Percentiles rank a stretch among this genome's conserved stretches.
These are phyloP conservation scores for Claviceps sp. DNA, from an alignment of 2,329 filamentous ascomycete species.

Conservation along the genomic window DNA sequence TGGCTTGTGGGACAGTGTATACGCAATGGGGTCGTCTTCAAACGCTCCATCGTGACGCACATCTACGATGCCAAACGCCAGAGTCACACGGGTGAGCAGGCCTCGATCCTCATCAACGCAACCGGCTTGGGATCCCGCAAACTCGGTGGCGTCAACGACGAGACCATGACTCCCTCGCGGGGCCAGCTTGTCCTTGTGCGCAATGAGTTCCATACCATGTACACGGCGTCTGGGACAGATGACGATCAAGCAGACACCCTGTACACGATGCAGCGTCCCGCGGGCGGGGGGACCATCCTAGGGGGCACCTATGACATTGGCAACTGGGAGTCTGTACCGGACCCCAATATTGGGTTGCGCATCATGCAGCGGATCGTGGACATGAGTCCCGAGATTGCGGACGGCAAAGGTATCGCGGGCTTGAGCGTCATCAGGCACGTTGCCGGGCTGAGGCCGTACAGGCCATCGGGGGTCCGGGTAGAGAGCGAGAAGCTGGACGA, in stretches of 20 bases:
- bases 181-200: conserved; percentile 77
- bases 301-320: conserved; percentile 75
- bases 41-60: conserved; percentile 52
- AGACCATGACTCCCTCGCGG: conserved; percentile 57
- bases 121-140: conserved; percentile 64
- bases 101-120: conserved; percentile 69
- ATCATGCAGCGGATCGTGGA: conserved; percentile 72
- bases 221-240: conserved; percentile 56
- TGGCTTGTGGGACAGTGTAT: conserved; percentile 75
- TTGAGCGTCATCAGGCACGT: conserved; percentile 68
- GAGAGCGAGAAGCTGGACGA: conserved; percentile 44
- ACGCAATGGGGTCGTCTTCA: conserved; percentile 55
- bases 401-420: conserved; percentile 54
- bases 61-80: conserved; percentile 50
- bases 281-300: conserved; percentile 68
- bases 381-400: conserved; percentile 49
- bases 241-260: conserved; percentile 58
- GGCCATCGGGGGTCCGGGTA: conserved; percentile 60
- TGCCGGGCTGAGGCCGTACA: conserved; percentile 66
- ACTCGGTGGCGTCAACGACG: conserved; percentile 72
- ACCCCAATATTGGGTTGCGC: conserved; percentile 63
- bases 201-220: conserved; percentile 63
- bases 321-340: conserved; percentile 67
- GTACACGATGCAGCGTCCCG: conserved; percentile 75
- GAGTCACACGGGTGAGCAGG: conserved; percentile 39